Base-by-base conservation (phyloP, 2,329 filamentous ascomycete genomes). In the Gremmenia infestans region DNA sequence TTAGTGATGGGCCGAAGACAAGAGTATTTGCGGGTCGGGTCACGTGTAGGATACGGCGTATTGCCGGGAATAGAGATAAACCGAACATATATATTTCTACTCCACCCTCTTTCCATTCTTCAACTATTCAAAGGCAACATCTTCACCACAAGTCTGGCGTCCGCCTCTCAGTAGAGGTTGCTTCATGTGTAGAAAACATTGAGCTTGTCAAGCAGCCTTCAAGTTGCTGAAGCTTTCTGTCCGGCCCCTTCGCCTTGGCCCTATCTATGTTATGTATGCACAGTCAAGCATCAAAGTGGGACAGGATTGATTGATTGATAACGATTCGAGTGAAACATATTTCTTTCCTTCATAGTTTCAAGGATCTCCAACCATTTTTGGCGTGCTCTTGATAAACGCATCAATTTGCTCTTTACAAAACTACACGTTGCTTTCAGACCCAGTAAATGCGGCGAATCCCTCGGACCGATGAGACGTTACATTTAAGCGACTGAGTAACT, bases 381-480 rank as follows among this genome's bases (percentile, higher is more conserved):
- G 19, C 19, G 42, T 45, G 42, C 42, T 45, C n/a, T 12, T 23
- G 19, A 45, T 23, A 45, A 25, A 12, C 42, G 15, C 17, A 45
- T 45, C 17, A 5, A 45, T 45, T 45, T 45, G 42, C 42, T 45
- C 3, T 45, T 45, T 17, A 5, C 19, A 45, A 45, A 45, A 45
- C 42, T 45, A 45, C 42, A 67, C 60, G 60, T 66, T 65, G 63
- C 42, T 45, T 45, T 35, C 39, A 14, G 46, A 23, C 32, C 58
- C 58, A 54, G 55, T 40, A 55, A 42, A 55, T 50, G 47, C 59
- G 60, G 56, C 47, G 28, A 55, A 53, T 51, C n/a, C 15, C 37
- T 43, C 50, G 40, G 50, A 46, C 54, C 50, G 47, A 63, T 64
- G 62, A 57, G 63, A 65, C 63, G 63, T 65, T 65, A 65, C 63